phyloP scores from a whole-genome alignment of 306 rosid species.

The Alnus glutinosa region DNA sequence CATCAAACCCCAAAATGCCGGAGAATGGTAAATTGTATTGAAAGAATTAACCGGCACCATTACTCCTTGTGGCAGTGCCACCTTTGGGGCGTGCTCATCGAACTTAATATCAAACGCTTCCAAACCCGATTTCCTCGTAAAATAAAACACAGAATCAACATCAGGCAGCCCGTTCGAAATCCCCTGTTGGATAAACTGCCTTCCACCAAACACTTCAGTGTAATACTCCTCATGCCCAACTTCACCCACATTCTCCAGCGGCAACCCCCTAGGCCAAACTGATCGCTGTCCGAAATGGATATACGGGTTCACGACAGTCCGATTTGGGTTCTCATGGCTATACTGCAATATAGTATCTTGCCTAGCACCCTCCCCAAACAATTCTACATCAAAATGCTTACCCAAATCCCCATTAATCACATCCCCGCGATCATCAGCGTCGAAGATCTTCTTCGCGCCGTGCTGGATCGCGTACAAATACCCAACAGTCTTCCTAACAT shows the following conservation, averaged over 20 bases:
- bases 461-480: constrained; percentile 94
- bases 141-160: constrained; percentile 93
- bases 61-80: constrained; percentile 89
- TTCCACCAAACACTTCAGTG: constrained; percentile 89
- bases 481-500: constrained; percentile 88
- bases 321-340: constrained; percentile 83
- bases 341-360: constrained; percentile 79
- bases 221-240: constrained; percentile 84
- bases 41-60: constrained; percentile 92
- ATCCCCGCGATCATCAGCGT: constrained; percentile 94
- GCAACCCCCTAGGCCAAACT: constrained; percentile 97
- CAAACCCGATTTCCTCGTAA: constrained; percentile 78
- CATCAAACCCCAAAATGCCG: constrained; percentile 98
- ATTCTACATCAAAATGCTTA: constrained; percentile 84
- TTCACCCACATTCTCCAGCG: constrained; percentile 90
- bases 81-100: constrained; percentile 82
- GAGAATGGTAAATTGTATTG: constrained; percentile 80
- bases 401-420: constrained; percentile 87
- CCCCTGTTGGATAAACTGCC: constrained; percentile 93
- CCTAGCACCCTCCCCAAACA: constrained; percentile 85
- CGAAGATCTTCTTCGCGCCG: constrained; percentile 89
- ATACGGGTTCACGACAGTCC: constrained; percentile 82
- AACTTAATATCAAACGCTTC: constrained; percentile 82
- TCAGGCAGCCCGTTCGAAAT: constrained; percentile 92
- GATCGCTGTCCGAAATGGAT: constrained; percentile 97